Percentiles rank a stretch among this genome's conserved stretches.
These are phyloP conservation scores for Mallotus repandus DNA, from an alignment of 441 rosid species.

Conservation along the genomic window DNA sequence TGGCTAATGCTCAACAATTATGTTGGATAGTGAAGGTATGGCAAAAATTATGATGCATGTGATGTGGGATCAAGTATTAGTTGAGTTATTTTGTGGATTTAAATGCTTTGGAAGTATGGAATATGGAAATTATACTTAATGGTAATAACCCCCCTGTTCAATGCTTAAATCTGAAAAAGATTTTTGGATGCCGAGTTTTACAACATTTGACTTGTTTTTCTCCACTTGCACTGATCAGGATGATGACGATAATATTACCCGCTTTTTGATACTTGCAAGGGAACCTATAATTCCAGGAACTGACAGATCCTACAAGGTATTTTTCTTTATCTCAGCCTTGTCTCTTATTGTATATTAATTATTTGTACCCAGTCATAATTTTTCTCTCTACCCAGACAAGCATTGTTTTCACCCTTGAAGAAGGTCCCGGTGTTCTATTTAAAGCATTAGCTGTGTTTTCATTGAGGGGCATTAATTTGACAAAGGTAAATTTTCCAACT, in stretches of 20 bases:
- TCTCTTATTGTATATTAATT: not conserved
- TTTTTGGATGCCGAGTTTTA: constrained; percentile 6
- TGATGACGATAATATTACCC: constrained; percentile 67
- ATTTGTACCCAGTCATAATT: constrained; percentile 1
- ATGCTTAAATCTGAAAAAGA: constrained; percentile 6
- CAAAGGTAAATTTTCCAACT: constrained; percentile 48
- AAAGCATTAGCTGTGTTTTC: constrained; percentile 93
- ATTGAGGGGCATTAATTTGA: constrained; percentile 67
- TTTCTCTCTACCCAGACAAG: constrained; percentile 57
- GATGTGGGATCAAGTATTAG: not conserved
- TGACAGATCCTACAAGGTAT: constrained; percentile 70
- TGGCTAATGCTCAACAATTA: not conserved
- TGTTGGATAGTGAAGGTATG: not conserved
- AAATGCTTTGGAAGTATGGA: not conserved
- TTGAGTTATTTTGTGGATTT: not conserved
- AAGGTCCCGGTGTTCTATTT: constrained; percentile 89
- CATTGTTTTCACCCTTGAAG: constrained; percentile 87
- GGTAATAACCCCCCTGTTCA: not conserved
- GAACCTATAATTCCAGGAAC: constrained; percentile 85
- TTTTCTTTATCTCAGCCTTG: constrained; percentile 9
- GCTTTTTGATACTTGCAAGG: constrained; percentile 86
- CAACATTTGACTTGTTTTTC: constrained; percentile 22
- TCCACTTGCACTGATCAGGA: constrained; percentile 49
- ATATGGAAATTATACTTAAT: not conserved
- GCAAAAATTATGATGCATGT: not conserved